Base-by-base conservation (phyloP, 148 eudicot genomes). In the Nyssa sinensis region DNA sequence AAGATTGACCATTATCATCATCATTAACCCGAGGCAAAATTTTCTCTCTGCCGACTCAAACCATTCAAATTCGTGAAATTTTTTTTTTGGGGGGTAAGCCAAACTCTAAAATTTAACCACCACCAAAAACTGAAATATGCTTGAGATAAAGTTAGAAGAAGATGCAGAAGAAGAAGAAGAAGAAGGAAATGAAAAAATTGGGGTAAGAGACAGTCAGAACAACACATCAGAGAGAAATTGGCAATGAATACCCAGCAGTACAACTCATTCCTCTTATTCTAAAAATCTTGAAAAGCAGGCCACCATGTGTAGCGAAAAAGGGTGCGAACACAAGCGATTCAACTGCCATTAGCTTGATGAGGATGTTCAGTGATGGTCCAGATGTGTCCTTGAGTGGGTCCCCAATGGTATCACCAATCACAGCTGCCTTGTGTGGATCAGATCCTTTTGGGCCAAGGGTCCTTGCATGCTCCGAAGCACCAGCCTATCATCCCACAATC, bases 341-440 rank as follows among this genome's bases (percentile, higher is more conserved):
- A 0, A 93, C 98, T 5, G 98, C 98, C 98, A 93, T 93, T 1
- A 93, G 93, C 91, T 93, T 93, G 81, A 93, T 91, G 44, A 93
- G 84, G 72, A 93, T 93, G 90, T 93, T 93, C 49, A 93, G 81
- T 1, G 98, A 88, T 44, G 98, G 97, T 27, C 98, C 98, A 5
- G 98, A 93, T 60, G 98, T 93, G 86, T 93, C 98, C 88, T 93
- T 93, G 27, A 93, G 90, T 14, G 98, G 98, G 82, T 93, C 98
- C 24, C 98, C 98, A 8, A 92, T 81, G 13, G 97, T 92, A 87
- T 92, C 97, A 21, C 97, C 97, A 3, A 92, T 92, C 62, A 92
- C 97, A 27, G 97, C 97, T 28, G 97, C 97, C 81, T 92, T 92
- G 86, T 92, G 97, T 29, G 97, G 76, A 33, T 92, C 97, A 0